Evolutionary conservation across 2,329 filamentous ascomycete species (phyloP).

Genomic region (Cladosporium sp.): DNA sequence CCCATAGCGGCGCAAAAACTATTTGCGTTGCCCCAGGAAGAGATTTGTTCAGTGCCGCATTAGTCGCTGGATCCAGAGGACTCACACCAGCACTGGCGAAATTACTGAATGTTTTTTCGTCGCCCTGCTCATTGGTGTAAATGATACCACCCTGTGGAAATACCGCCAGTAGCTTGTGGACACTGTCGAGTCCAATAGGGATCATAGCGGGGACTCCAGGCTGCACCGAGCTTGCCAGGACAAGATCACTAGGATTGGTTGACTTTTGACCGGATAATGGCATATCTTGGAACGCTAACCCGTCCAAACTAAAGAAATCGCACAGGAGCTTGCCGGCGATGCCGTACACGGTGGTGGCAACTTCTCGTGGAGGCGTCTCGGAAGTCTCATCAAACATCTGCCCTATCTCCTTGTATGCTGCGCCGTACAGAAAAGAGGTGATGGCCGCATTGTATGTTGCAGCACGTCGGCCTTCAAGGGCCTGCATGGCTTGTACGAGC

Average conservation of each 20-base stretch:
- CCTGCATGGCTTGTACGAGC: constrained; percentile 9
- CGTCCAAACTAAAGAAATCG: not conserved
- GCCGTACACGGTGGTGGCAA: not conserved
- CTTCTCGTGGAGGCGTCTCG: not conserved
- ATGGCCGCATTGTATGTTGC: constrained; percentile 9
- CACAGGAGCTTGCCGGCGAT: not conserved
- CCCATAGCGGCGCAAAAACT: constrained; percentile 19
- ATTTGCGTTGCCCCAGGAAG: constrained; percentile 14
- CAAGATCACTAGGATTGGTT: not conserved
- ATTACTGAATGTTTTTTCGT: not conserved
- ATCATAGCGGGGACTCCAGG: not conserved
- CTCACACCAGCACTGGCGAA: not conserved
- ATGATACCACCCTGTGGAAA: not conserved
- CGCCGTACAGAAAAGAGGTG: constrained; percentile 1
- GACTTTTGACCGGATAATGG: not conserved
- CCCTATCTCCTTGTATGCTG: not conserved
- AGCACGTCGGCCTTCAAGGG: constrained; percentile 7
- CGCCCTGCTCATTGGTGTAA: not conserved
- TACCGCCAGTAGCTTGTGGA: not conserved
- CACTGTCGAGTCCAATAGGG: not conserved
- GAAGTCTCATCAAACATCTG: not conserved
- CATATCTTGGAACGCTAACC: not conserved
- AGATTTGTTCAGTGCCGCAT: not conserved
- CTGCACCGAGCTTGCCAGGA: not conserved
- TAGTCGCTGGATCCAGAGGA: not conserved